phyloP scores from a whole-genome alignment of 2,329 filamentous ascomycete genomes.

The Ustilaginoidea virens region DNA sequence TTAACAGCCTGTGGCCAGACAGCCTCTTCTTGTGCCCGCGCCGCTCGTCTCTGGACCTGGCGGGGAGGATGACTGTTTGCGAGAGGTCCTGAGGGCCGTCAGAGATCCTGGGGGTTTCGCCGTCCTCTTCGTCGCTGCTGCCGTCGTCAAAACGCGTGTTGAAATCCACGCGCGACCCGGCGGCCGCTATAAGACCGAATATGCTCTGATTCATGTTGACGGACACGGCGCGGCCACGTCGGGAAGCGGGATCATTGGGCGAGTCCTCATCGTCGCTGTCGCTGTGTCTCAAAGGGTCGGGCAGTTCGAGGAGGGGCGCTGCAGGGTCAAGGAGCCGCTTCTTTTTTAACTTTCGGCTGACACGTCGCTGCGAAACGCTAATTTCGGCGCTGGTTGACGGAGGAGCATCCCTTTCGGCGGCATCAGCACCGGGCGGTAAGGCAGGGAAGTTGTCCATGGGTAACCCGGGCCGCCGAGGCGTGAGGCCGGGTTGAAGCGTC shows the following conservation, averaged over 20 bases:
- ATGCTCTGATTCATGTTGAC: slow-evolving; percentile 87
- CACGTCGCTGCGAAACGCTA: slow-evolving; percentile 21
- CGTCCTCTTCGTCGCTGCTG: slow-evolving; percentile 70
- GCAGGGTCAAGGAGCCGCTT: slow-evolving; percentile 23
- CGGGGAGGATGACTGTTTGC: slow-evolving; percentile 25
- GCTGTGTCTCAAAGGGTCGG: slow-evolving; percentile 34
- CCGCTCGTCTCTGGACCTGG: slow-evolving; percentile 15
- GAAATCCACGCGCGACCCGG: slow-evolving; percentile 70
- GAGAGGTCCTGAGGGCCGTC: slow-evolving; percentile 30
- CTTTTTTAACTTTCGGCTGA: slow-evolving; percentile 28
- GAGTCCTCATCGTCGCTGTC: slow-evolving; percentile 33
- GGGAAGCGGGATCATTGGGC: slow-evolving; percentile 22
- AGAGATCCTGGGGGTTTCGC: slow-evolving; percentile 21
- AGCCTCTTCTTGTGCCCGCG: slow-evolving; percentile 39
- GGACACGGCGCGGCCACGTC: slow-evolving; percentile 31
- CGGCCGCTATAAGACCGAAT: slow-evolving; percentile 81
- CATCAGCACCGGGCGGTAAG: slow-evolving; percentile 2
- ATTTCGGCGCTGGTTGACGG: slow-evolving; percentile 13
- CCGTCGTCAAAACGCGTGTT: slow-evolving; percentile 64
- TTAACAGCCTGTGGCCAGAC: slow-evolving; percentile 50
- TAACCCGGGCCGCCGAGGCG: no score
- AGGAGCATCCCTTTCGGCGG: slow-evolving; percentile 1
- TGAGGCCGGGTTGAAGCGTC: no score
- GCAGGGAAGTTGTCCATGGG: slow-evolving; percentile 3
- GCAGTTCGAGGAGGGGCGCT: slow-evolving; percentile 26